Evolutionary conservation across 176 grass and related monocot genomes (phyloP).

Genomic region (Echinochloa phyllopogon): DNA sequence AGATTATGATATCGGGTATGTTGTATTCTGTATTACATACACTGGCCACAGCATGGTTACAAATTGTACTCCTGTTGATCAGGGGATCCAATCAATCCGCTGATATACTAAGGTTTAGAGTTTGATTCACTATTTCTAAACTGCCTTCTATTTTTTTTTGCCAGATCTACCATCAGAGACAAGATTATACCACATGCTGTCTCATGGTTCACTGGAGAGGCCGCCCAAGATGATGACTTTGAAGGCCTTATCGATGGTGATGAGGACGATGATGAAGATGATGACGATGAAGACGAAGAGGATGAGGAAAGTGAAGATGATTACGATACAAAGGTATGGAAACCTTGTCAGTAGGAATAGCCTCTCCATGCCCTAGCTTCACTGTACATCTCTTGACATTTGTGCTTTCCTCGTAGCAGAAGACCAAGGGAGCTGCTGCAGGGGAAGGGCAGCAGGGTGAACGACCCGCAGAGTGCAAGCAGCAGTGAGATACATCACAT

Average conservation of each 20-base stretch:
- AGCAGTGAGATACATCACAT: conserved; percentile 58
- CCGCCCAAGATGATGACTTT: conserved; percentile 72
- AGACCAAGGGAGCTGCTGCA: conserved; percentile 47
- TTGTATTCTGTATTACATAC: neutral
- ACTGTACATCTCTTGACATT: neutral
- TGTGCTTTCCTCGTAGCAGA: conserved; percentile 45
- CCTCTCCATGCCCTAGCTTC: neutral
- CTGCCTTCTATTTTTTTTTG: neutral
- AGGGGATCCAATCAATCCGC: neutral
- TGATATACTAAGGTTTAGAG: neutral
- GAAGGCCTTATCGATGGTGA: conserved; percentile 76
- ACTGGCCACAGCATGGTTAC: neutral
- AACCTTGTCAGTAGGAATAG: neutral
- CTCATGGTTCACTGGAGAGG: conserved; percentile 92
- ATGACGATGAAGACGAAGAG: conserved; percentile 46
- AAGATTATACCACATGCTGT: conserved; percentile 97
- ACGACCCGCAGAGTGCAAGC: conserved; percentile 87
- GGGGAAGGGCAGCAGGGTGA: conserved; percentile 73
- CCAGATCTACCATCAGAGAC: conserved; percentile 91
- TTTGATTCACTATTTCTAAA: conserved; percentile 5
- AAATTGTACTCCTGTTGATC: neutral
- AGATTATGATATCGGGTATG: conserved; percentile 97
- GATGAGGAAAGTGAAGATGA: conserved; percentile 55
- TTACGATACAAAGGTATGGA: conserved; percentile 41
- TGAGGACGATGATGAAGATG: conserved; percentile 46